Conservation (phyloP, 2,329 filamentous ascomycete genomes). For the Epichloe coenophiala region DNA sequence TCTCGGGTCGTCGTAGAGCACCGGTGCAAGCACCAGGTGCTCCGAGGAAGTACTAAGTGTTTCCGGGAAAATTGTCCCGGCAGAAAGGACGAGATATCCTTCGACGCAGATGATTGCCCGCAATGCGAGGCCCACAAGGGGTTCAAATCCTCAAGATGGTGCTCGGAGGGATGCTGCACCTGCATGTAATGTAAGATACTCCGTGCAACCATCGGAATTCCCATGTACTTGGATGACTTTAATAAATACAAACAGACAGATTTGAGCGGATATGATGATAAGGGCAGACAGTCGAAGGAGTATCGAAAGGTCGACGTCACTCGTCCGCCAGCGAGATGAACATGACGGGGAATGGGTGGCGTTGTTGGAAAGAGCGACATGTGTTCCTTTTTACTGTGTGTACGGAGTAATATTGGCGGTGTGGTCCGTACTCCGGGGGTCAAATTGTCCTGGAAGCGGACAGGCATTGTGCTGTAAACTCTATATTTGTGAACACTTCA, state of each 20-base stretch:
- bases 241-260: not conserved
- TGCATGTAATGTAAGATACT: slow-evolving; percentile 11
- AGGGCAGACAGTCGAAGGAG: not conserved
- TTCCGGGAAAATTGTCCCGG: slow-evolving; percentile 18
- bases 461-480: not conserved
- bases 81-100: slow-evolving; percentile 17
- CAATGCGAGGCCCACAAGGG: slow-evolving; percentile 19
- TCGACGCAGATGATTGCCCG: slow-evolving; percentile 19
- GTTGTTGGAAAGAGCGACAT: slow-evolving; percentile 1
- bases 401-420: not conserved
- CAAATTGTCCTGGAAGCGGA: not conserved
- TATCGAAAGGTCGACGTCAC: not conserved
- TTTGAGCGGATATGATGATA: not conserved
- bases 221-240: not conserved
- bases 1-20: slow-evolving; percentile 20
- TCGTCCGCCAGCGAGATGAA: not conserved
- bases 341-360: not conserved
- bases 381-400: not conserved
- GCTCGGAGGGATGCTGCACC: slow-evolving; percentile 18
- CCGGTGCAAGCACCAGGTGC: slow-evolving; percentile 22
- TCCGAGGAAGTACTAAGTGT: slow-evolving; percentile 22
- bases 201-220: not conserved
- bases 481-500: not conserved
- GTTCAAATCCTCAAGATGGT: slow-evolving; percentile 23
- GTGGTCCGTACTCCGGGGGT: not conserved